A percentile compares a stretch with the other conserved stretches of the same genome.
Conservation (phyloP, 345 rosid species). For the Linum trigynum region DNA sequence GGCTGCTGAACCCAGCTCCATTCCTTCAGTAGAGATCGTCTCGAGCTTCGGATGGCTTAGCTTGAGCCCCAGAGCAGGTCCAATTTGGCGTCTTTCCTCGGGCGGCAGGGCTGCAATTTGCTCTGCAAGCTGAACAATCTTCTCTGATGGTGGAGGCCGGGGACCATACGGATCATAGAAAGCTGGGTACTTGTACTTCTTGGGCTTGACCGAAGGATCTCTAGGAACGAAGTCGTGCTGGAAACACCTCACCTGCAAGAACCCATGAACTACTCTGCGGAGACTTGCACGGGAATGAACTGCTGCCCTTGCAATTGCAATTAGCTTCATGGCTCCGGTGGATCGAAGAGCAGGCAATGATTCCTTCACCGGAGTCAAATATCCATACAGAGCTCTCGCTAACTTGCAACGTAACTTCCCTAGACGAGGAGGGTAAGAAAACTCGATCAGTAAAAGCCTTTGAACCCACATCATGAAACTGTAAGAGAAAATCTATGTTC, state of each 20-base stretch:
- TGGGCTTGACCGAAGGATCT: neutral
- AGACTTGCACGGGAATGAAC: neutral
- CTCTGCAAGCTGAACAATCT: constrained; percentile 41
- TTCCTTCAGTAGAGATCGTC: neutral
- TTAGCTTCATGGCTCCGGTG: neutral
- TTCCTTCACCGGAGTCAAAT: constrained; percentile 17
- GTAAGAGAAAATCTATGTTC: neutral
- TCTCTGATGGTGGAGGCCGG: constrained; percentile 41
- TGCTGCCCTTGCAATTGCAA: neutral
- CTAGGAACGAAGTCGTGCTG: neutral
- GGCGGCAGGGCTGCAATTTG: constrained; percentile 30
- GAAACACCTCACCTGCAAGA: neutral
- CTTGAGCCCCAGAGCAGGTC: constrained; percentile 22
- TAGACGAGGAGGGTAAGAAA: neutral
- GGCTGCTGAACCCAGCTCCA: neutral
- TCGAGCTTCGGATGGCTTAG: constrained; percentile 2
- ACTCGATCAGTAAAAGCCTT: neutral
- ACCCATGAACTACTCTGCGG: neutral
- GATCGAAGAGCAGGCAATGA: constrained; percentile 14
- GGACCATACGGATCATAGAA: constrained; percentile 51
- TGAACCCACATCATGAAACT: neutral
- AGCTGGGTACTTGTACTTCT: constrained; percentile 21
- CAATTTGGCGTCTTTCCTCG: constrained; percentile 30
- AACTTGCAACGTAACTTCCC: neutral
- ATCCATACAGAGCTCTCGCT: neutral